These are phyloP conservation scores for Syzygium grande DNA, from an alignment of 345 rosid genomes.

Conservation along the genomic window DNA sequence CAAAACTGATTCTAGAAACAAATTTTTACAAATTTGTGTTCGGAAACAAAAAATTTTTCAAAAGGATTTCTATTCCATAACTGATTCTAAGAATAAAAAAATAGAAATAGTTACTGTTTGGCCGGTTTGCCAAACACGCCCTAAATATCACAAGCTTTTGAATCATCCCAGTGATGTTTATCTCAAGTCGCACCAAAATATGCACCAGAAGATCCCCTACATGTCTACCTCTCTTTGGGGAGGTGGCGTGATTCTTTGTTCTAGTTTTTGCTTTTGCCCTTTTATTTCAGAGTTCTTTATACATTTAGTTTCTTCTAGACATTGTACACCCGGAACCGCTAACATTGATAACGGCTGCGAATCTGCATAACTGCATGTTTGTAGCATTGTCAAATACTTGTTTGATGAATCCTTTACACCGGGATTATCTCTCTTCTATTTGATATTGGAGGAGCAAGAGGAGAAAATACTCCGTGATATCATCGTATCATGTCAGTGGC, in stretches of 20 bases:
- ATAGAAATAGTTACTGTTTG: too few species aligned
- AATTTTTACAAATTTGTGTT: too few species aligned
- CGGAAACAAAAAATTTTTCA: too few species aligned
- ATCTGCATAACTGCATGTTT: neutral
- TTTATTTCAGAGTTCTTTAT: neutral
- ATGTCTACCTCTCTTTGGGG: neutral
- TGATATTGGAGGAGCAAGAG: neutral
- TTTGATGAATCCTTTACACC: neutral
- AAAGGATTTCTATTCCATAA: too few species aligned
- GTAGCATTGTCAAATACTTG: neutral
- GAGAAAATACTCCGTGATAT: neutral
- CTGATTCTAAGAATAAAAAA: too few species aligned
- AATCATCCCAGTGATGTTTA: neutral
- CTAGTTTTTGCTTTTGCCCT: neutral
- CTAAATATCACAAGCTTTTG: neutral
- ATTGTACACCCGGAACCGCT: neutral
- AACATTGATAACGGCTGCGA: neutral
- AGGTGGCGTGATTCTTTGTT: neutral
- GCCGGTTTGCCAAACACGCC: too few species aligned
- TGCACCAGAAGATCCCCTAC: neutral
- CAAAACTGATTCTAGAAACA: too few species aligned
- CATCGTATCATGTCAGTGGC: accelerated
- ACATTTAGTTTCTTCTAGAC: neutral
- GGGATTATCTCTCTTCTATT: neutral
- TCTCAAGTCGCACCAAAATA: neutral